A percentile compares a stretch with the other conserved stretches of the same genome.
Conservation (phyloP, 2,329 filamentous ascomycete genomes). For the Diaporthe citrichinensis region DNA sequence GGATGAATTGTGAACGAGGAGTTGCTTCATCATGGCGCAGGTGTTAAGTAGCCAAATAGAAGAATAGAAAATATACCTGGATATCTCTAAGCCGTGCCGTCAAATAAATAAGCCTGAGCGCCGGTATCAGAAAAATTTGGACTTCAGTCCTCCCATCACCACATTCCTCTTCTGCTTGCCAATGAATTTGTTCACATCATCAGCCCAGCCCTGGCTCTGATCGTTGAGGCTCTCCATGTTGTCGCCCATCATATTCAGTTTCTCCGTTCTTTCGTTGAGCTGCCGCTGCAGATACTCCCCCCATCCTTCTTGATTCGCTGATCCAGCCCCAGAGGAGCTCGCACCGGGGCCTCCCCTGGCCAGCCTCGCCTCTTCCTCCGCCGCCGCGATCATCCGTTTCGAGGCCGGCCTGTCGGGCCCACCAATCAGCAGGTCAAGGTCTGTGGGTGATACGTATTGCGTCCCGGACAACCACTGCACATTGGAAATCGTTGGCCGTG, state of each 20-base stretch:
- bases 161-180: constrained; percentile 89
- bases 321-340: constrained; percentile 44
- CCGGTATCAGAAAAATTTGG: constrained; percentile 63
- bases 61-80: constrained; percentile 8
- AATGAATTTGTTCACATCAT: constrained; percentile 90
- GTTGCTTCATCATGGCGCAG: background rate
- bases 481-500: constrained; percentile 93
- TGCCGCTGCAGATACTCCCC: constrained; percentile 88
- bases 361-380: constrained; percentile 80
- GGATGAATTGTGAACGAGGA: background rate
- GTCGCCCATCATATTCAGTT: constrained; percentile 85
- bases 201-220: constrained; percentile 85
- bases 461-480: constrained; percentile 97
- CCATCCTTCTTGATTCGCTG: constrained; percentile 71
- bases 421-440: constrained; percentile 92
- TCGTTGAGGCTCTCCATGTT: constrained; percentile 86
- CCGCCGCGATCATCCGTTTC: constrained; percentile 88
- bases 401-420: constrained; percentile 89
- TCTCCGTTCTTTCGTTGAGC: constrained; percentile 91
- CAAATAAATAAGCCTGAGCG: background rate
- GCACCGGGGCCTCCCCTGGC: constrained; percentile 53
- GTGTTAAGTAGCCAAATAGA: background rate
- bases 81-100: constrained; percentile 27
- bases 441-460: constrained; percentile 87
- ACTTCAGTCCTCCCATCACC: constrained; percentile 77